phyloP scores from a whole-genome alignment of 2,329 filamentous ascomycete genomes.

The Trichoderma lentiforme region DNA sequence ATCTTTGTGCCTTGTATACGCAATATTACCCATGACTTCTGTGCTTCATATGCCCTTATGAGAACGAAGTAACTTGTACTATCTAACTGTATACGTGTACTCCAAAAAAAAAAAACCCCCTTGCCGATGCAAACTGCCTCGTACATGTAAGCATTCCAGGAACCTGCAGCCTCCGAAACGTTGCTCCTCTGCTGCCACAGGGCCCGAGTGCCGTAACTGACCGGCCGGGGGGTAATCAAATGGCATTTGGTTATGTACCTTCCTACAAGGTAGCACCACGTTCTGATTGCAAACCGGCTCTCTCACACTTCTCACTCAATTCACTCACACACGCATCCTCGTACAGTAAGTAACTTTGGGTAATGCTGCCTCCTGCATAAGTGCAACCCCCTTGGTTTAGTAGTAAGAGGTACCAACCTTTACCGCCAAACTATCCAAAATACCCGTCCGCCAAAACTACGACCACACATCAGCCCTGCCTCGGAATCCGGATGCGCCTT shows the following conservation, averaged over 20 bases:
- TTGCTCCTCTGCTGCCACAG: neutral
- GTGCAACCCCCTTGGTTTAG: neutral
- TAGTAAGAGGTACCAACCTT: neutral
- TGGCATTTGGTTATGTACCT: neutral
- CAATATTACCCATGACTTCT: no score
- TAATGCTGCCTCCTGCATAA: neutral
- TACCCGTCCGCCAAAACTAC: neutral
- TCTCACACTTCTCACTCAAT: neutral
- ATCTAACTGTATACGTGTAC: neutral
- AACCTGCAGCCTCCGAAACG: neutral
- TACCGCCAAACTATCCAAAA: neutral
- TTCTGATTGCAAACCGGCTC: neutral
- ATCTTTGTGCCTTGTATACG: no score
- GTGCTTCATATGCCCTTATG: neutral
- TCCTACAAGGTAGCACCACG: neutral
- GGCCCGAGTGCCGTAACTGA: neutral
- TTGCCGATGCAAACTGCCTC: neutral
- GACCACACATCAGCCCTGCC: neutral
- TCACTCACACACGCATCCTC: neutral
- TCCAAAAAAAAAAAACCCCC: neutral
- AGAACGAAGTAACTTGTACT: neutral
- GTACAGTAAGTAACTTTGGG: neutral
- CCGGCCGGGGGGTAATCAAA: neutral
- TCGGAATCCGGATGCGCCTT: constrained; percentile 14
- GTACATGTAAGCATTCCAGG: neutral